Base-by-base conservation (phyloP, 2,329 filamentous ascomycete species). In the Apiospora malaysiana region DNA sequence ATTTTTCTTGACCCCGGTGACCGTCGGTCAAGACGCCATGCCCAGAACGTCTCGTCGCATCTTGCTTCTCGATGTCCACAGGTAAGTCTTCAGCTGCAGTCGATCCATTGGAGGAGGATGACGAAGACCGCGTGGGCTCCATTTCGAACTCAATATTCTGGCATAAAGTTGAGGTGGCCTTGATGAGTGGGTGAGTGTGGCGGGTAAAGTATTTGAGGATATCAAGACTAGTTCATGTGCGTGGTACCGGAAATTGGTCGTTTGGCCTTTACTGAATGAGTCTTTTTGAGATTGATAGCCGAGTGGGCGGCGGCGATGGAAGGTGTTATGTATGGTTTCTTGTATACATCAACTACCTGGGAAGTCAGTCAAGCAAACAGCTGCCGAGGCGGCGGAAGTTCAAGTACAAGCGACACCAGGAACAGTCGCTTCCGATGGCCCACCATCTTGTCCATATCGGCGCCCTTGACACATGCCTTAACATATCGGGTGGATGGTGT, bases 61-160 rank as follows among this genome's bases (percentile, higher is more conserved):
- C 32, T 40, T 63, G 56, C 9, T 63, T 63, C 14, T 63, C 56
- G 4, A 63, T 14, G 9, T 63, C 32, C 56, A n/a, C 56, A 40
- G 56, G 56, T 32, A 63, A 63, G 56, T 63, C 56, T 63, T 63
- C 56, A 8, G 56, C 56, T 63, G 56, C 32, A 37, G 32, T 40
- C 32, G 56, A 63, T 4, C 56, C 56, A 32, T 40, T 63, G 27
- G 32, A 63, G 7, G 56, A 63, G 56, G 56, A 32, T 10, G 56
- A 63, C 32, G 56, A 47, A 21, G 45, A 40, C 56, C 27, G 56
- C 27, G 40, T 63, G 56, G 56, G 56, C 56, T 63, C 32, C 56
- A 63, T 63, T 9, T n/a, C 32, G 18, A 4, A n/a, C 10, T 40
- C 32, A 40, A 63, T 40, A 40, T 21, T 63, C 16, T 3, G 42